phyloP scores from a whole-genome alignment of 495 filamentous ascomycete genomes.

The Friedmanniomyces simplex region DNA sequence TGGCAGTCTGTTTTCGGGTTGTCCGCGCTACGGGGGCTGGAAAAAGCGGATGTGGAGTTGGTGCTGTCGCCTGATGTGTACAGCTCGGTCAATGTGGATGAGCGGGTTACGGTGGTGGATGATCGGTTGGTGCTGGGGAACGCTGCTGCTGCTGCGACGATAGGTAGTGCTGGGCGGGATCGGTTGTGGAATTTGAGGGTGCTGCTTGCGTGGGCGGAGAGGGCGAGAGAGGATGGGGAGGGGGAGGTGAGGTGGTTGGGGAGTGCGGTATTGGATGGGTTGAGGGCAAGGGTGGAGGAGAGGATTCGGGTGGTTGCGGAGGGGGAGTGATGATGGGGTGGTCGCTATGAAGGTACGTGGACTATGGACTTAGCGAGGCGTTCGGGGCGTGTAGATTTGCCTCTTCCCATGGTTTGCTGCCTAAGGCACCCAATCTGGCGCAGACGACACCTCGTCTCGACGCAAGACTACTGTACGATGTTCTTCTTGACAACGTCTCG shows the following conservation, averaged over 20 bases:
- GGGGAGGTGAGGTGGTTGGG: constrained; percentile 33
- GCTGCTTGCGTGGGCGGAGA: constrained; percentile 74
- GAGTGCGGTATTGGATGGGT: constrained; percentile 27
- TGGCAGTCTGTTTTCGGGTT: constrained; percentile 76
- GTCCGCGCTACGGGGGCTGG: constrained; percentile 45
- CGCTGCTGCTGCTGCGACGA: constrained; percentile 37
- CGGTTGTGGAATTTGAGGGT: constrained; percentile 62
- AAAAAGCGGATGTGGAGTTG: constrained; percentile 64
- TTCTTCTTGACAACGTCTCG: neutral
- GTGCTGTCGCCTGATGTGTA: constrained; percentile 51
- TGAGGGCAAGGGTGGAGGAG: constrained; percentile 35
- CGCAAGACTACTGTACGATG: too few species aligned
- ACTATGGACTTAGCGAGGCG: neutral
- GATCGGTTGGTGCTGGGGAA: constrained; percentile 59
- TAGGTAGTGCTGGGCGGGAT: constrained; percentile 48
- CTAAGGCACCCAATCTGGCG: too few species aligned
- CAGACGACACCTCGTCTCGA: too few species aligned
- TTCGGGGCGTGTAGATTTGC: neutral
- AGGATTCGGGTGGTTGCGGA: constrained; percentile 14
- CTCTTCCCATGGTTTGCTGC: too few species aligned
- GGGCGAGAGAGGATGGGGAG: constrained; percentile 29
- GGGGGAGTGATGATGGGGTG: neutral
- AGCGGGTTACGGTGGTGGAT: constrained; percentile 62
- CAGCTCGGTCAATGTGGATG: constrained; percentile 22
- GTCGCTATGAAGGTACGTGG: neutral